phyloP scores from a whole-genome alignment of 2,329 filamentous ascomycete genomes.

The Alternaria triticimaculans region DNA sequence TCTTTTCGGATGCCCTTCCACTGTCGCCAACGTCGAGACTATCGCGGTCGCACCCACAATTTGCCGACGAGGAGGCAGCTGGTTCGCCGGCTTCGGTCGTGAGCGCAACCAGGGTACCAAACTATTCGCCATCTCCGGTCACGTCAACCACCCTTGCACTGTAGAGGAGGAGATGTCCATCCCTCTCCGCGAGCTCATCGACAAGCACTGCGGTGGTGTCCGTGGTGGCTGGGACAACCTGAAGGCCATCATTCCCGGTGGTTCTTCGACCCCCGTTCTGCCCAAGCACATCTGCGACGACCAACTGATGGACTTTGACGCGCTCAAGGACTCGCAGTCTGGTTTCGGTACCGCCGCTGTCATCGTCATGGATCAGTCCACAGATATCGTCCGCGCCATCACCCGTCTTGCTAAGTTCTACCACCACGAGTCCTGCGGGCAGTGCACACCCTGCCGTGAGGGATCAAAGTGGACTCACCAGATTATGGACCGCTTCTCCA shows the following conservation, averaged over 20 bases:
- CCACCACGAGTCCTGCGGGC: conserved; percentile 96
- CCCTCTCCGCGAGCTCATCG: conserved; percentile 91
- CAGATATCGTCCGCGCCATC: conserved; percentile 94
- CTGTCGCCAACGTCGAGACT: conserved; percentile 98
- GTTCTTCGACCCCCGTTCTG: conserved; percentile 94
- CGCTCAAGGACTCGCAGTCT: conserved; percentile 95
- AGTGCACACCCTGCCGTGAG: conserved; percentile 99
- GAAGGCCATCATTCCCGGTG: conserved; percentile 91
- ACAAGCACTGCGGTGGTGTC: conserved; percentile 97
- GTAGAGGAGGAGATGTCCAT: conserved; percentile 99
- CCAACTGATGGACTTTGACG: conserved; percentile 99
- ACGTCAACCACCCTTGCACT: conserved; percentile 98
- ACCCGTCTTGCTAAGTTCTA: conserved; percentile 95
- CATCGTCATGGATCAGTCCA: conserved; percentile 98
- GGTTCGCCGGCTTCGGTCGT: conserved; percentile 93
- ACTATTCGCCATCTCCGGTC: conserved; percentile 96
- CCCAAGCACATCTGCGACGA: conserved; percentile 90
- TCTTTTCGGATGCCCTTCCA: conserved; percentile 97
- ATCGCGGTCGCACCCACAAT: conserved; percentile 95
- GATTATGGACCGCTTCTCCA: conserved; percentile 97
- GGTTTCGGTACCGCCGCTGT: conserved; percentile 97
- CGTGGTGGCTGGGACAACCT: conserved; percentile 98
- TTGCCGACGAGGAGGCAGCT: conserved; percentile 85
- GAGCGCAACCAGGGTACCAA: conserved; percentile 98
- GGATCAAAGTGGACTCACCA: conserved; percentile 99